Evolutionary conservation across 768 basidiomycete species (phyloP), one percentile per base, ranked within the genome.

Genomic region (Clitopilus hobsonii): DNA sequence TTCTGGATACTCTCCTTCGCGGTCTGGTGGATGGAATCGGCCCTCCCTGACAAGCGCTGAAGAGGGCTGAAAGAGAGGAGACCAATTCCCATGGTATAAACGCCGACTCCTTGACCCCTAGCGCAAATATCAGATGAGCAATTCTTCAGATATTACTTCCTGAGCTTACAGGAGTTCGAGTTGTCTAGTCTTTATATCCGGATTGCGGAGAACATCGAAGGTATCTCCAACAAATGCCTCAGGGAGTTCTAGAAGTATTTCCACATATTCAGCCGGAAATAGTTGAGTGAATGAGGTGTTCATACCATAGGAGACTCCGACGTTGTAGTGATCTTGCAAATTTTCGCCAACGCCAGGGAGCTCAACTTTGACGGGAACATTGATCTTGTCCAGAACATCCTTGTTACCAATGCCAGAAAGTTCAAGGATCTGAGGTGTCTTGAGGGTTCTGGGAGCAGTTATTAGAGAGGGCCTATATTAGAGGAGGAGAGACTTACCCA

Each of bases 381-480:
- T 74, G 16, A 78, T 60, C 5, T 57, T 66, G 23, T 68, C 59
- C 27, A 85, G 67, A 20, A 79, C 57, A 1, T 67, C 67, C 20
- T 56, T 52, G 27, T 74, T 68, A 16, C 84, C 84, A 53, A 85
- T 78, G 22, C 84, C 85, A 5, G 81, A 83, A 2, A 85, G 67
- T 60, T 85, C 80, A 1, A 85, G 74, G 7, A 86, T 68, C 60
- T 82, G 77, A 5, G 79, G 73, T 0, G 75, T 72, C 54, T 77
- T 74, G 22, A 82, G 58, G 1, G 79, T 54, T n/a, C 71, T 72
- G 54, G 6, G 16, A 7, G 27, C 8, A 6, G 6, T 29, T 50
- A 11, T 16, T 18, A n/a, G 22, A 29, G 11, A n/a, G 27, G 8
- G 16, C 49, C 11, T 18, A 6, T 24, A 18, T n/a, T 48, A 57